Conservation (phyloP, 2,329 filamentous ascomycete species). For the Pseudogymnoascus sp. region DNA sequence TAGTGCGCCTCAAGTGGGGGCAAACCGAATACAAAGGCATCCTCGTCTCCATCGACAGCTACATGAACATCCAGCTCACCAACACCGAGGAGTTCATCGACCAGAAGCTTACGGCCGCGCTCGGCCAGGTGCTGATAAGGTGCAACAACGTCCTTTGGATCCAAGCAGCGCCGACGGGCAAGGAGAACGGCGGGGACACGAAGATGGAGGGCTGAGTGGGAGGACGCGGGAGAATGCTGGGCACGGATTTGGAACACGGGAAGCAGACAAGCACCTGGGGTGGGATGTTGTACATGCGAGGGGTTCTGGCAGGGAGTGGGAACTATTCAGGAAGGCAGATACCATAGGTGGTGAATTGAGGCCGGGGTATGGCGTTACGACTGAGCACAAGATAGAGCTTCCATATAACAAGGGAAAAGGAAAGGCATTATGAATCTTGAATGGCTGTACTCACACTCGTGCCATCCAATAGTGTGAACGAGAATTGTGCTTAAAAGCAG, state of each 20-base stretch:
- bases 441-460: background rate
- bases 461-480: background rate
- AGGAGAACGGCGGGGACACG: slow-evolving; percentile 41
- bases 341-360: slow-evolving; percentile 1
- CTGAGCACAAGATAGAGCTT: slow-evolving; percentile 5
- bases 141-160: slow-evolving; percentile 99
- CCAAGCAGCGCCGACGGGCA: slow-evolving; percentile 46
- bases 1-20: slow-evolving; percentile 95
- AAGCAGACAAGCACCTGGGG: background rate
- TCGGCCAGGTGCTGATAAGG: slow-evolving; percentile 90
- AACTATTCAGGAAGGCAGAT: slow-evolving; percentile 3
- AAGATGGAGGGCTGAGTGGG: slow-evolving; percentile 44
- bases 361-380: slow-evolving; percentile 7
- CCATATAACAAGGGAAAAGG: slow-evolving; percentile 5
- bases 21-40: slow-evolving; percentile 95
- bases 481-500: background rate
- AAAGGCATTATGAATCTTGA: slow-evolving; percentile 7
- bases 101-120: slow-evolving; percentile 71
- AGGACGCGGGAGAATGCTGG: background rate
- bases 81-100: slow-evolving; percentile 89
- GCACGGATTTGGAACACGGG: background rate
- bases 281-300: background rate
- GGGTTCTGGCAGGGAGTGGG: background rate
- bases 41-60: slow-evolving; percentile 88
- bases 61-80: slow-evolving; percentile 96